Evolutionary conservation across 2,329 filamentous ascomycete genomes (phyloP).

Genomic region (Erysiphe pulchra): DNA sequence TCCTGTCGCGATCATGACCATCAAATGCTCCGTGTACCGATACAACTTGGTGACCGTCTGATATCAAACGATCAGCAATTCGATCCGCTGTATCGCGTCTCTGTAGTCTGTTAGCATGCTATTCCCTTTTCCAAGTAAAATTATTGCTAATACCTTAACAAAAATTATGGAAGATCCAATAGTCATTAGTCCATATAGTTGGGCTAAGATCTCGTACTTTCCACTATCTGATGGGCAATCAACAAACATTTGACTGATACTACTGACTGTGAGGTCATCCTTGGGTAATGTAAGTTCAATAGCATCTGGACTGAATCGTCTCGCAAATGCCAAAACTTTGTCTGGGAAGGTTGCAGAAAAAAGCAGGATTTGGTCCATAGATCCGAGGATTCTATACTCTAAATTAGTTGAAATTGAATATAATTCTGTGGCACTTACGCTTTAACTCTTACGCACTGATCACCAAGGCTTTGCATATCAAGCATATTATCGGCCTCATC

Average conservation of each 20-base stretch:
- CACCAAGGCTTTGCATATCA: slow-evolving; percentile 80
- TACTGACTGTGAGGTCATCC: slow-evolving; percentile 82
- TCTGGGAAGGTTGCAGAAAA: slow-evolving; percentile 95
- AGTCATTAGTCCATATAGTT: slow-evolving; percentile 87
- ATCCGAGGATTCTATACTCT: slow-evolving; percentile 37
- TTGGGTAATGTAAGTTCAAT: slow-evolving; percentile 73
- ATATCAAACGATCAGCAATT: slow-evolving; percentile 66
- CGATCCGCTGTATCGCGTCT: slow-evolving; percentile 63
- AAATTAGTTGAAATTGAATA: slow-evolving; percentile 2
- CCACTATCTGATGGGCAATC: slow-evolving; percentile 61
- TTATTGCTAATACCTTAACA: slow-evolving; percentile 39
- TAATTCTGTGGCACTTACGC: slow-evolving; percentile 25
- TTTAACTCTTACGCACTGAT: slow-evolving; percentile 84
- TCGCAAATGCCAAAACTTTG: slow-evolving; percentile 61
- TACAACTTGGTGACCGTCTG: slow-evolving; percentile 76
- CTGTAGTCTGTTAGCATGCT: slow-evolving; percentile 19
- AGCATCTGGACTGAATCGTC: slow-evolving; percentile 60
- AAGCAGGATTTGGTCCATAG: slow-evolving; percentile 59
- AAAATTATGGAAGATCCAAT: slow-evolving; percentile 97
- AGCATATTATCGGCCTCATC: slow-evolving; percentile 99
- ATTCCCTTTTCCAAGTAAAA: neutral
- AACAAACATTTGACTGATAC: slow-evolving; percentile 94
- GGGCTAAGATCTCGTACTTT: slow-evolving; percentile 73
- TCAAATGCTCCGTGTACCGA: slow-evolving; percentile 77
- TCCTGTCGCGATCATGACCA: slow-evolving; percentile 52